A percentile compares a stretch with the other conserved stretches of the same genome.
Evolutionary conservation across 2,329 filamentous ascomycete species (phyloP).

Genomic region (Fusarium odoratissimum): DNA sequence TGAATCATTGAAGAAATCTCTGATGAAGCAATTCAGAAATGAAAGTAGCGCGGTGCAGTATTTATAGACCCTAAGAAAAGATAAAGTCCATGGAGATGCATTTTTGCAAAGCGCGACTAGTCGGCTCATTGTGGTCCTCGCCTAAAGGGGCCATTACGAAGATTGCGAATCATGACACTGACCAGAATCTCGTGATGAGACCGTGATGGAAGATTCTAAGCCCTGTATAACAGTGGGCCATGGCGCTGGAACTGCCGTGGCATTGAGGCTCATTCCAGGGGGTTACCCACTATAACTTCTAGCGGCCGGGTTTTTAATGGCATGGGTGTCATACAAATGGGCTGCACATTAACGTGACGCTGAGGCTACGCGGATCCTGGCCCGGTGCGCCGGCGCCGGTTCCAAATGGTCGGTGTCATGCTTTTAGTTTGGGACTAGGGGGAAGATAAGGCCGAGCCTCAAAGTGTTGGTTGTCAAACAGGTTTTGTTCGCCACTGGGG

Average conservation of each 20-base stretch:
- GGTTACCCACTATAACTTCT: neutral
- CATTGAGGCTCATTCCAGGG: conserved; percentile 38
- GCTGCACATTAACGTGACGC: conserved; percentile 29
- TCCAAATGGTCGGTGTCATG: conserved; percentile 29
- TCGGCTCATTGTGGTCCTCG: conserved; percentile 23
- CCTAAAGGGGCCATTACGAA: conserved; percentile 37
- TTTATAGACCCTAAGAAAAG: conserved; percentile 18
- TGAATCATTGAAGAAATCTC: conserved; percentile 3
- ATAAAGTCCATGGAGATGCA: neutral
- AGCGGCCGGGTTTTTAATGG: conserved; percentile 3
- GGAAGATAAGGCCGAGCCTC: conserved; percentile 45
- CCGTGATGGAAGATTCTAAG: conserved; percentile 29
- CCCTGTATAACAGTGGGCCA: conserved; percentile 31
- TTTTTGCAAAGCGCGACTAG: neutral
- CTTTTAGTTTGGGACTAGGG: neutral
- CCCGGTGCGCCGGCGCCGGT: conserved; percentile 33
- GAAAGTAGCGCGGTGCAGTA: conserved; percentile 1
- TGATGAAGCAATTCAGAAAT: conserved; percentile 1
- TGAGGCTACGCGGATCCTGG: conserved; percentile 25
- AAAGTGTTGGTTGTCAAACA: conserved; percentile 19
- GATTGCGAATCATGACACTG: conserved; percentile 32
- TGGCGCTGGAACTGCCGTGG: conserved; percentile 36
- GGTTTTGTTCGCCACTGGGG: conserved; percentile 19
- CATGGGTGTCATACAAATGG: conserved; percentile 4
- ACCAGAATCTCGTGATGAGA: conserved; percentile 38